Conservation (phyloP, 495 filamentous ascomycete species). For the Daldinia concentrica region DNA sequence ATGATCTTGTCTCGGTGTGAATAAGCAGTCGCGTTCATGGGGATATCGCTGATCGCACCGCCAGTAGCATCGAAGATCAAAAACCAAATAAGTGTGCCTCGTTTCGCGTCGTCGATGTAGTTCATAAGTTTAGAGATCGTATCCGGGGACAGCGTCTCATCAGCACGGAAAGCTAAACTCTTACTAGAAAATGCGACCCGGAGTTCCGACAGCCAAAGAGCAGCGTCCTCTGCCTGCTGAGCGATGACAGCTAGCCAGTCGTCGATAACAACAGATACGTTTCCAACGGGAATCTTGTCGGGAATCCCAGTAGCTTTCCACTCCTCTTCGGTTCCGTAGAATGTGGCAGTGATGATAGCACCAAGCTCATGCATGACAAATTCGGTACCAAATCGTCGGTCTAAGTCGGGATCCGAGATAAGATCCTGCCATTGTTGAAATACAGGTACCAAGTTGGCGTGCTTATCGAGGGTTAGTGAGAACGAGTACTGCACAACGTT, state of each 20-base stretch:
- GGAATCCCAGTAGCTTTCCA: conserved; percentile 59
- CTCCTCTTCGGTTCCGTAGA: conserved; percentile 63
- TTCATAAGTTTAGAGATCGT: conserved; percentile 58
- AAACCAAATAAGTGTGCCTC: conserved; percentile 63
- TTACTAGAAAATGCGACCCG: conserved; percentile 63
- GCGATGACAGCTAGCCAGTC: conserved; percentile 65
- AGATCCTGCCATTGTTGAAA: conserved; percentile 56
- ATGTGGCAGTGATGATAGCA: conserved; percentile 60
- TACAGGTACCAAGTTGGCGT: conserved; percentile 52
- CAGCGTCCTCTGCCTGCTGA: conserved; percentile 60
- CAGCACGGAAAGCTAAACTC: conserved; percentile 58
- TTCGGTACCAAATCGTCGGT: conserved; percentile 62
- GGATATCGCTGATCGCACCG: conserved; percentile 59
- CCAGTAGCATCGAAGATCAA: conserved; percentile 66
- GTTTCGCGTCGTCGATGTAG: conserved; percentile 59
- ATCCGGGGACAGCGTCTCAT: conserved; percentile 55
- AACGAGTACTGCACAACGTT: conserved; percentile 62
- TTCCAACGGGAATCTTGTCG: conserved; percentile 52
- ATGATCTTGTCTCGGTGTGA: conserved; percentile 66
- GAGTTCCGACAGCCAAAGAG: conserved; percentile 54
- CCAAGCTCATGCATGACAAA: conserved; percentile 62
- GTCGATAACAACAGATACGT: conserved; percentile 54
- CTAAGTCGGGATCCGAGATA: conserved; percentile 60
- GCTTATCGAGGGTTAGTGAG: conserved; percentile 55
- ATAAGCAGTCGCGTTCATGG: conserved; percentile 63